phyloP scores from a whole-genome alignment of 2,329 filamentous ascomycete genomes.

The Epicoccum nigrum region DNA sequence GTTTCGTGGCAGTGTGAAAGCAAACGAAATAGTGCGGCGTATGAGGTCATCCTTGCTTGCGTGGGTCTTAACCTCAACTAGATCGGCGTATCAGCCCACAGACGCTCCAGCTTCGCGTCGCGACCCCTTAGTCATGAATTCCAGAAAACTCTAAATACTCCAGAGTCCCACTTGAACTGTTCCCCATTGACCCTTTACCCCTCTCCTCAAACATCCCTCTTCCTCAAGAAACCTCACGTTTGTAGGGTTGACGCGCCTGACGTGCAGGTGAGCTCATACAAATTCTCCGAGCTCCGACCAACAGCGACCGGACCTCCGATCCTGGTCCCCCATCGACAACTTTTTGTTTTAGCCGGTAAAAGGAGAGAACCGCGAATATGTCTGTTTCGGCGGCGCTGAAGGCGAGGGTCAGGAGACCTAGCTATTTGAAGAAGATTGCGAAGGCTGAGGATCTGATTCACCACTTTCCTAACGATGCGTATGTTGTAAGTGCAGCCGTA shows the following conservation, averaged over 20 bases:
- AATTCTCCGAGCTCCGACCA: constrained; percentile 14
- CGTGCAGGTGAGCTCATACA: constrained; percentile 14
- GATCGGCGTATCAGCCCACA: constrained; percentile 19
- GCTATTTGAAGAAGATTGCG: constrained; percentile 79
- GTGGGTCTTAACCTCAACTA: constrained; percentile 13
- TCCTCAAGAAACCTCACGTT: background rate
- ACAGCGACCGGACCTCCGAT: constrained; percentile 13
- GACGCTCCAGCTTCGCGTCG: constrained; percentile 12
- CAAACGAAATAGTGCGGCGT: constrained; percentile 1
- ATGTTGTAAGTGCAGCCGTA: constrained; percentile 69
- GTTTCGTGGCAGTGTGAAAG: constrained; percentile 2
- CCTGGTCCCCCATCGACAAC: constrained; percentile 8
- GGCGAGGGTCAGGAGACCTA: constrained; percentile 75
- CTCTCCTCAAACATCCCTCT: background rate
- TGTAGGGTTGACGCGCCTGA: constrained; percentile 2
- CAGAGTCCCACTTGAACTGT: constrained; percentile 10
- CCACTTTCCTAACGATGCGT: constrained; percentile 82
- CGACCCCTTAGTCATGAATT: constrained; percentile 12
- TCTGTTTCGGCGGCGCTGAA: constrained; percentile 75
- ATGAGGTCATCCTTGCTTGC: constrained; percentile 16
- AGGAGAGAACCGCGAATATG: constrained; percentile 34
- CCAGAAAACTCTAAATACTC: constrained; percentile 13
- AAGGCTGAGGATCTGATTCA: constrained; percentile 79
- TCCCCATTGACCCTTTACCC: constrained; percentile 6
- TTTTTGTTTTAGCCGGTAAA: constrained; percentile 1